phyloP scores from a whole-genome alignment of 306 rosid species.

The Castanea crenata region DNA sequence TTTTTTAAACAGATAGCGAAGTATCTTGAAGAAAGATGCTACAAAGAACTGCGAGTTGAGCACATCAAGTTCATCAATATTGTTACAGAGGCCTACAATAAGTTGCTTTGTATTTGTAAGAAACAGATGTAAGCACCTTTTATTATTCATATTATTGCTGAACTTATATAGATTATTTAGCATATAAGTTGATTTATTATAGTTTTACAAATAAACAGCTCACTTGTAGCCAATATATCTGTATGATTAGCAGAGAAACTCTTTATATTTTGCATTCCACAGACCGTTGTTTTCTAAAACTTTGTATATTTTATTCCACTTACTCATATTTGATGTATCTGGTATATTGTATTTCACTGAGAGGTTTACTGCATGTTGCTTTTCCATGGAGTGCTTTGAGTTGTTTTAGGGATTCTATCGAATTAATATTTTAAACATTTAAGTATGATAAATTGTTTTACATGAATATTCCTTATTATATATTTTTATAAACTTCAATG shows the following conservation, averaged over 20 bases:
- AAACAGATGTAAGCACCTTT: constrained; percentile 82
- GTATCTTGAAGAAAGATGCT: constrained; percentile 93
- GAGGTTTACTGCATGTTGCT: neutral
- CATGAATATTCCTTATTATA: neutral
- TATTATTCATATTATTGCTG: neutral
- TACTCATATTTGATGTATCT: neutral
- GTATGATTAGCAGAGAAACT: neutral
- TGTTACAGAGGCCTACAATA: constrained; percentile 68
- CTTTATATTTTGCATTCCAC: neutral
- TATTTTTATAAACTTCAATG: neutral
- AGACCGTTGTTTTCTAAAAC: neutral
- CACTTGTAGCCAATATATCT: neutral
- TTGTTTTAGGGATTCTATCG: neutral
- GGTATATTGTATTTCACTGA: neutral
- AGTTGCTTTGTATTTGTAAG: constrained; percentile 81
- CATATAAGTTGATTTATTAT: neutral
- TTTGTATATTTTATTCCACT: neutral
- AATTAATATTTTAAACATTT: neutral
- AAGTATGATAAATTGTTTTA: neutral
- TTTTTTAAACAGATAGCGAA: constrained; percentile 67
- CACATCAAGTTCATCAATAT: constrained; percentile 63
- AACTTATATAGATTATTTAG: neutral
- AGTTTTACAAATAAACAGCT: neutral
- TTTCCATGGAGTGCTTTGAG: neutral
- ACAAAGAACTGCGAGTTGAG: constrained; percentile 73